Conservation (phyloP, 139 green algal genomes). For the Pseudopediastrum boryanum region DNA sequence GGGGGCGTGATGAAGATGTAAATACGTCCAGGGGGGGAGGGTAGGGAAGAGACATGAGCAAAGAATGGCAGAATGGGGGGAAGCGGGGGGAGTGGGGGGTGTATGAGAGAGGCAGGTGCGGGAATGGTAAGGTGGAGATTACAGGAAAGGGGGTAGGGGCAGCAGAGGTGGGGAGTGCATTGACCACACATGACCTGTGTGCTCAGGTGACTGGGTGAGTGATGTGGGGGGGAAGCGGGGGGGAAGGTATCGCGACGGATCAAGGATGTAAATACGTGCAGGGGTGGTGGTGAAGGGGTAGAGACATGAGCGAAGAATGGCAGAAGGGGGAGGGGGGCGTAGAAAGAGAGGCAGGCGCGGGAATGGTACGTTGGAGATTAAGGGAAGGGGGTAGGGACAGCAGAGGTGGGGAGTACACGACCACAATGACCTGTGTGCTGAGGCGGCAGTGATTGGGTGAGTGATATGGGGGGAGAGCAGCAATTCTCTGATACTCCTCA, state of each 20-base stretch:
- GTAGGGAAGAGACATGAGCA: no score
- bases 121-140: constrained; percentile 97
- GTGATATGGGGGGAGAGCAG: neutral
- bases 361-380: constrained; percentile 96
- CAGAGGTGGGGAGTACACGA: constrained; percentile 94
- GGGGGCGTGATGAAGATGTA: no score
- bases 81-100: neutral
- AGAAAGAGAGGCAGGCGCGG: no score
- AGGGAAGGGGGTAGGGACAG: constrained; percentile 94
- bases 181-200: constrained; percentile 79
- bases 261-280: no score
- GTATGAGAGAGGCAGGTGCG: no score
- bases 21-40: no score
- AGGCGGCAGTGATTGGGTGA: constrained; percentile 91
- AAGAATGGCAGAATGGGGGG: no score
- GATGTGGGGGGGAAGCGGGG: neutral
- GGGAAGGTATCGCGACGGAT: neutral
- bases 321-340: neutral
- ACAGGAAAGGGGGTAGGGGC: constrained; percentile 93
- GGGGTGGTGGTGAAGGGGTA: no score
- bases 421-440: constrained; percentile 75
- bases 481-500: no score
- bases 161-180: constrained; percentile 93
- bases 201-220: constrained; percentile 84
- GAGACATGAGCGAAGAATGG: no score